Conservation (phyloP, 331 rosid species). For the Arachis monticola region DNA sequence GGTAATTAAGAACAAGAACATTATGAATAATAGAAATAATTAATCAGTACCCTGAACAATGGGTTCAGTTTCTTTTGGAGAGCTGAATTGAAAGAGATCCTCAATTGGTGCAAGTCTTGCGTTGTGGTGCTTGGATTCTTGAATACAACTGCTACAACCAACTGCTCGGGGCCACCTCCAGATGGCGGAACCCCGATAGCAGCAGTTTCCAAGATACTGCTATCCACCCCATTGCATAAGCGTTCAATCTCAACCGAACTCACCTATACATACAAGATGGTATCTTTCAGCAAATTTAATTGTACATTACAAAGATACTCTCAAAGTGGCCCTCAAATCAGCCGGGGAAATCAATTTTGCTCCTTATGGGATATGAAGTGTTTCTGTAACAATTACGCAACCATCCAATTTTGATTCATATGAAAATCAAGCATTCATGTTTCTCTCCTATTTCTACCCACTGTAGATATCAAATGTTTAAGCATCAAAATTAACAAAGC, state of each 20-base stretch:
- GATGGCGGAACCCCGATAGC: constrained; percentile 87
- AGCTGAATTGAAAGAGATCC: constrained; percentile 73
- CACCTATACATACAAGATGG: constrained; percentile 58
- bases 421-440: neutral
- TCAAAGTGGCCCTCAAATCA: too few species aligned
- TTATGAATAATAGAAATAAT: constrained; percentile 22
- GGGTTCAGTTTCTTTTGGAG: constrained; percentile 92
- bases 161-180: constrained; percentile 88
- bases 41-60: constrained; percentile 69
- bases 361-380: too few species aligned
- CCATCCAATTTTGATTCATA: constrained; percentile 11
- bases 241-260: constrained; percentile 97
- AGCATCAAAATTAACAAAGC: neutral
- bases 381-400: too few species aligned
- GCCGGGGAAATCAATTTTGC: too few species aligned
- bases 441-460: constrained; percentile 3
- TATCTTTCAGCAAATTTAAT: neutral
- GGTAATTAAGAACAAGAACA: neutral
- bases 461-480: constrained; percentile 6
- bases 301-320: too few species aligned
- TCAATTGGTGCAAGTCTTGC: constrained; percentile 57
- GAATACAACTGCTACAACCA: constrained; percentile 75
- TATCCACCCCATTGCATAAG: constrained; percentile 76
- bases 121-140: constrained; percentile 46
- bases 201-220: constrained; percentile 77